Percentiles rank a stretch among this genome's conserved stretches.
phyloP scores from a whole-genome alignment of 441 rosid species.

The Populus hybrid region DNA sequence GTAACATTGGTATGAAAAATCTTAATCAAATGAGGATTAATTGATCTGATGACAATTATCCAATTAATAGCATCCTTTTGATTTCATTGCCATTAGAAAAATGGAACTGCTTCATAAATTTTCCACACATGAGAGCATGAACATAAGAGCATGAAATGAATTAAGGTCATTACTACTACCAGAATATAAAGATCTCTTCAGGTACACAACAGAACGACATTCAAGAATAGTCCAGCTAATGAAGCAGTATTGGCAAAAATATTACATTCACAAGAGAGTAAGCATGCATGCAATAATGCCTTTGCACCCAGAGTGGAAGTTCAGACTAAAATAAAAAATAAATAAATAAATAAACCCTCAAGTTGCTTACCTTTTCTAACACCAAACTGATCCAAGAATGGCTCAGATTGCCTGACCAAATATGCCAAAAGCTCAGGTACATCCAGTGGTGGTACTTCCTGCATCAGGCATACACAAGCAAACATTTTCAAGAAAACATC shows the following conservation, averaged over 20 bases:
- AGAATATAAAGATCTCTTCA: neutral
- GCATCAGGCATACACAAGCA: conserved; percentile 13
- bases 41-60: neutral
- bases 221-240: neutral
- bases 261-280: neutral
- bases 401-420: conserved; percentile 86
- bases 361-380: conserved; percentile 59
- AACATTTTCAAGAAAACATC: conserved; percentile 9
- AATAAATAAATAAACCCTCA: neutral
- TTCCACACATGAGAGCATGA: neutral
- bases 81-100: neutral
- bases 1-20: neutral
- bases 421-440: conserved; percentile 84
- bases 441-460: conserved; percentile 91
- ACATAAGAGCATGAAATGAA: neutral
- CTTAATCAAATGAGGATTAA: neutral
- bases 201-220: neutral
- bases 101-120: neutral
- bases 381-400: conserved; percentile 89
- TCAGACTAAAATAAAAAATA: neutral
- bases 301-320: neutral
- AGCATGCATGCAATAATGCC: neutral
- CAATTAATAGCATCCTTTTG: neutral
- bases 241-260: neutral
- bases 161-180: neutral